phyloP scores from a whole-genome alignment of 805 yeast genomes.

The Wickerhamiella australiensis region DNA sequence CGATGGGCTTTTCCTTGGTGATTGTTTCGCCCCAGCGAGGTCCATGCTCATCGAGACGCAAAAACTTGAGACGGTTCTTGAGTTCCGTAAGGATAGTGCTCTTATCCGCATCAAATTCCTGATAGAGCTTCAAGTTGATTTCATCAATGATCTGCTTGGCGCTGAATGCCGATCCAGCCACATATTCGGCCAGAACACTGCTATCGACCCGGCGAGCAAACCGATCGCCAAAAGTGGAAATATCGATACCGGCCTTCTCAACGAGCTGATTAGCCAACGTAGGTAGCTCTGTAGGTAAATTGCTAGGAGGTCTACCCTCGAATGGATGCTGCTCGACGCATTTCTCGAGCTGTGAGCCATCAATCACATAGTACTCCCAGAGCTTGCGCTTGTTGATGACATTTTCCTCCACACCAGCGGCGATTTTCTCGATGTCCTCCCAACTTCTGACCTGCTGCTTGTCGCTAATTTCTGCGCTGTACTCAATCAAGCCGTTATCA shows the following conservation, averaged over 20 bases:
- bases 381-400: slow-evolving; percentile 45
- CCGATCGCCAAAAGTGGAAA: slow-evolving; percentile 39
- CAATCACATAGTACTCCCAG: slow-evolving; percentile 81
- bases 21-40: slow-evolving; percentile 60
- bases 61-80: slow-evolving; percentile 60
- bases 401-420: slow-evolving; percentile 56
- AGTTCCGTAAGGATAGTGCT: slow-evolving; percentile 54
- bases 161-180: slow-evolving; percentile 28
- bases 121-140: slow-evolving; percentile 61
- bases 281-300: slow-evolving; percentile 26
- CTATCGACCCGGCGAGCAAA: slow-evolving; percentile 44
- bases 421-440: slow-evolving; percentile 46
- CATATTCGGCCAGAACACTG: slow-evolving; percentile 40
- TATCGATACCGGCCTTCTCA: slow-evolving; percentile 31
- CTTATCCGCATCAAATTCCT: slow-evolving; percentile 62
- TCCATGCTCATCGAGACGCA: slow-evolving; percentile 69
- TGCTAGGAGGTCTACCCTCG: slow-evolving; percentile 37
- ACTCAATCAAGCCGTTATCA: slow-evolving; percentile 55
- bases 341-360: slow-evolving; percentile 36
- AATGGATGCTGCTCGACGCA: slow-evolving; percentile 22
- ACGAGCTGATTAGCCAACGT: slow-evolving; percentile 37
- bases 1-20: slow-evolving; percentile 45
- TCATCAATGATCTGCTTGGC: slow-evolving; percentile 50
- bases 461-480: slow-evolving; percentile 51
- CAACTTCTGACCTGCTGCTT: slow-evolving; percentile 37